phyloP scores from a whole-genome alignment of 1,284 basidiomycete species.

The Malassezia sp. region DNA sequence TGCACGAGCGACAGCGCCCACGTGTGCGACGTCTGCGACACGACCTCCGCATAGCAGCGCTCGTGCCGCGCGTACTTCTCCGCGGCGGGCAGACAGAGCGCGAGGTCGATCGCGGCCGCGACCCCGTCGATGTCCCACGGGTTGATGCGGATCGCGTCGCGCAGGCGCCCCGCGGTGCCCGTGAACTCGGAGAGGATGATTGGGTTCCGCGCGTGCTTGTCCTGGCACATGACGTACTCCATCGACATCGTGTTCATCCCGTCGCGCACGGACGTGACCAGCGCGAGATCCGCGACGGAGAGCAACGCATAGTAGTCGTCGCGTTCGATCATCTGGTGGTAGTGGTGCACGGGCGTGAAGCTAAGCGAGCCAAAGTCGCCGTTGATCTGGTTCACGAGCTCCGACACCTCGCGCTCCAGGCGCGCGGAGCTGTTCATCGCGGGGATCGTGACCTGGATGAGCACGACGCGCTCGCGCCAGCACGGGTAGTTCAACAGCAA shows the following conservation, averaged over 20 bases:
- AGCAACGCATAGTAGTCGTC: slow-evolving; percentile 98
- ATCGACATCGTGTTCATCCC: slow-evolving; percentile 97
- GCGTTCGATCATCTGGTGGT: slow-evolving; percentile 84
- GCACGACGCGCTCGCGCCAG: slow-evolving; percentile 74
- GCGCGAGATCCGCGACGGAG: slow-evolving; percentile 81
- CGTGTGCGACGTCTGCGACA: slow-evolving; percentile 87
- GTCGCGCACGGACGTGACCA: slow-evolving; percentile 89
- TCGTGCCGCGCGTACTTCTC: slow-evolving; percentile 71
- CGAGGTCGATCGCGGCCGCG: slow-evolving; percentile 83
- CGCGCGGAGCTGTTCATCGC: slow-evolving; percentile 84
- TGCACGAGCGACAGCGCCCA: slow-evolving; percentile 86
- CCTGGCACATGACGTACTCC: slow-evolving; percentile 90
- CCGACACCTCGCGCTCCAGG: slow-evolving; percentile 82
- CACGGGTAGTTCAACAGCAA: slow-evolving; percentile 84
- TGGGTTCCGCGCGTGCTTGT: slow-evolving; percentile 61
- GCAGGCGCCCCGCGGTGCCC: slow-evolving; percentile 82
- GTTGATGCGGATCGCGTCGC: slow-evolving; percentile 59
- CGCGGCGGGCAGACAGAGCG: slow-evolving; percentile 64
- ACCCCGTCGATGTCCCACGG: slow-evolving; percentile 79
- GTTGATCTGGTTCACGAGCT: slow-evolving; percentile 92
- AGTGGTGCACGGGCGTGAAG: slow-evolving; percentile 98
- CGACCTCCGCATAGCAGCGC: slow-evolving; percentile 61
- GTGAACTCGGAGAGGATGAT: slow-evolving; percentile 93
- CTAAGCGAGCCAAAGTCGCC: slow-evolving; percentile 87
- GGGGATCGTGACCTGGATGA: slow-evolving; percentile 80